phyloP scores from a whole-genome alignment of 192 early-diverging fungal genomes.

The Coemansia erecta region DNA sequence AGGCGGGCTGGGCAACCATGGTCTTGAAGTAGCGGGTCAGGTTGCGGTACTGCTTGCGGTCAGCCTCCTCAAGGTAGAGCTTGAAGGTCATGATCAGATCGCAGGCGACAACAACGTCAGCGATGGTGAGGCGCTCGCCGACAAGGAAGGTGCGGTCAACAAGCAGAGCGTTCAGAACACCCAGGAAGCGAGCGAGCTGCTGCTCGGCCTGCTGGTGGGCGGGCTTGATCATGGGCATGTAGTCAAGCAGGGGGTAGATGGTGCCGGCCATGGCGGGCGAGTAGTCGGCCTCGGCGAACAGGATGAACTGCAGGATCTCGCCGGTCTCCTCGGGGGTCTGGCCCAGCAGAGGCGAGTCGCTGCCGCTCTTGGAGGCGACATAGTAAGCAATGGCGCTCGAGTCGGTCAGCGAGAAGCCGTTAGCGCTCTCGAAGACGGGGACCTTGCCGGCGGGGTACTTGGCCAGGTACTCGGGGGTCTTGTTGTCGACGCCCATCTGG shows the following conservation, averaged over 20 bases:
- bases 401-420: slow-evolving; percentile 76
- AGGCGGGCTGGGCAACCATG: slow-evolving; percentile 75
- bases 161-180: slow-evolving; percentile 76
- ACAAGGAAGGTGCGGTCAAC: slow-evolving; percentile 89
- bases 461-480: slow-evolving; percentile 76
- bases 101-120: slow-evolving; percentile 76
- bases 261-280: slow-evolving; percentile 41
- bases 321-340: slow-evolving; percentile 58
- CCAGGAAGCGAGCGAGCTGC: slow-evolving; percentile 62
- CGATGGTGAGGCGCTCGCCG: slow-evolving; percentile 88
- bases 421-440: slow-evolving; percentile 81
- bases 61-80: slow-evolving; percentile 58
- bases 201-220: slow-evolving; percentile 70
- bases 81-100: slow-evolving; percentile 29
- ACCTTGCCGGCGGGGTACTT: slow-evolving; percentile 94
- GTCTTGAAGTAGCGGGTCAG: slow-evolving; percentile 93
- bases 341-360: slow-evolving; percentile 58
- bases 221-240: slow-evolving; percentile 55
- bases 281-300: slow-evolving; percentile 61
- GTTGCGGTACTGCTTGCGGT: slow-evolving; percentile 84
- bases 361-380: slow-evolving; percentile 43
- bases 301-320: slow-evolving; percentile 62
- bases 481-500: slow-evolving; percentile 69
- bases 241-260: slow-evolving; percentile 54
- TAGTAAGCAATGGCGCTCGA: slow-evolving; percentile 93